Conservation (phyloP, 2,329 filamentous ascomycete species). For the Trichoderma lentiforme region DNA sequence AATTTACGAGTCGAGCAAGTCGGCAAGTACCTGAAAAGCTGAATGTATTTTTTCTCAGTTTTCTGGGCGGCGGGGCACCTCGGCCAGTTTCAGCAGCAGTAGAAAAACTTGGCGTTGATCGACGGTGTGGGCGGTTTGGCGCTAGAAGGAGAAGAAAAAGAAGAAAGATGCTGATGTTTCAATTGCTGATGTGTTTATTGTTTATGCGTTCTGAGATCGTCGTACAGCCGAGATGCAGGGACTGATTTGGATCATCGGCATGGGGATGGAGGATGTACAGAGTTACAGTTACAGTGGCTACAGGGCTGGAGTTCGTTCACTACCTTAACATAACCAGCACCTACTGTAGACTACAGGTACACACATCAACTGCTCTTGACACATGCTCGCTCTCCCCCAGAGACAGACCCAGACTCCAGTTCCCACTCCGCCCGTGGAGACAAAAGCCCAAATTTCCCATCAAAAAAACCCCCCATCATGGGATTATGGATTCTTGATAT, state of each 20-base stretch:
- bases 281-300: neutral
- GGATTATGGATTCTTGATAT: neutral
- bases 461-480: neutral
- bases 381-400: no score
- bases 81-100: neutral
- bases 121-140: neutral
- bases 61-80: neutral
- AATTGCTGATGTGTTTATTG: neutral
- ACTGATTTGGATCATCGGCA: neutral
- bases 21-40: neutral
- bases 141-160: neutral
- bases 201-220: neutral
- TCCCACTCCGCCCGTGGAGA: no score
- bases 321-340: no score
- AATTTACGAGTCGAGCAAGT: neutral
- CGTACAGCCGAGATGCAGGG: neutral
- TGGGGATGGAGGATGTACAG: neutral
- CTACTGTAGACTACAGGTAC: no score
- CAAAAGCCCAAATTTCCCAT: neutral
- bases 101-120: slow-evolving; percentile 1
- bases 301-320: no score
- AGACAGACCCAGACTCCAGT: no score
- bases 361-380: no score
- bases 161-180: neutral
- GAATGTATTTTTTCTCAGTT: neutral